Evolutionary conservation across 495 filamentous ascomycete genomes (phyloP).

Genomic region (Paragyromitra xinjiangensis): DNA sequence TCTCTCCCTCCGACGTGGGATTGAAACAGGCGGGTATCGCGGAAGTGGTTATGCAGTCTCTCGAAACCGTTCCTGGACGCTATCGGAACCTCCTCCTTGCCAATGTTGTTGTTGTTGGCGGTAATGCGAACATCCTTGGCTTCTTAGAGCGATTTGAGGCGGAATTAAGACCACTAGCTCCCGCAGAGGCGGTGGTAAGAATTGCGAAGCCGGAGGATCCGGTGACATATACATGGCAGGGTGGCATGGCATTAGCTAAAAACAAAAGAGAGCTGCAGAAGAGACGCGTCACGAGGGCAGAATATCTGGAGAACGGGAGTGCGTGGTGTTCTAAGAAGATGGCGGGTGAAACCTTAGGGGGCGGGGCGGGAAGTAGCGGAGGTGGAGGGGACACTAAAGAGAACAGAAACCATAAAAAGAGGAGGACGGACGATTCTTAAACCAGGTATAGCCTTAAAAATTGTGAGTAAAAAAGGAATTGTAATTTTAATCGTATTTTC

Average conservation of each 20-base stretch:
- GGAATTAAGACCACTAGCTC: conserved; percentile 77
- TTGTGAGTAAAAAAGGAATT: not conserved
- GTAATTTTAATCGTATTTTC: conserved; percentile 10
- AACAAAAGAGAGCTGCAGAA: conserved; percentile 69
- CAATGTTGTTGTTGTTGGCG: conserved; percentile 89
- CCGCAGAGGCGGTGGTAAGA: conserved; percentile 78
- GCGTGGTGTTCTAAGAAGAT: conserved; percentile 82
- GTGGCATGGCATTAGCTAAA: conserved; percentile 77
- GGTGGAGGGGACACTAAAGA: conserved; percentile 41
- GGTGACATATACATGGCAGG: conserved; percentile 82
- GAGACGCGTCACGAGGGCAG: conserved; percentile 79
- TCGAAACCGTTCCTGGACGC: conserved; percentile 77
- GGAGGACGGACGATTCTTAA: conserved; percentile 48
- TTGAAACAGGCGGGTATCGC: conserved; percentile 84
- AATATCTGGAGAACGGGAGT: conserved; percentile 88
- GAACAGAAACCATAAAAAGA: conserved; percentile 54
- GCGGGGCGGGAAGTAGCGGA: conserved; percentile 31
- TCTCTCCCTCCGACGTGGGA: conserved; percentile 85
- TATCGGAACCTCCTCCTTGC: conserved; percentile 81
- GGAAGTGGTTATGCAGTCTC: conserved; percentile 79
- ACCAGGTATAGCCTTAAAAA: not conserved
- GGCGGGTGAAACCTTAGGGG: conserved; percentile 57
- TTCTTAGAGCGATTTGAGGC: conserved; percentile 84
- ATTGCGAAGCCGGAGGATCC: conserved; percentile 77
- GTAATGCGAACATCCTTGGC: conserved; percentile 79